Evolutionary conservation across 345 rosid species (phyloP).

Genomic region (Ceriops tagal): DNA sequence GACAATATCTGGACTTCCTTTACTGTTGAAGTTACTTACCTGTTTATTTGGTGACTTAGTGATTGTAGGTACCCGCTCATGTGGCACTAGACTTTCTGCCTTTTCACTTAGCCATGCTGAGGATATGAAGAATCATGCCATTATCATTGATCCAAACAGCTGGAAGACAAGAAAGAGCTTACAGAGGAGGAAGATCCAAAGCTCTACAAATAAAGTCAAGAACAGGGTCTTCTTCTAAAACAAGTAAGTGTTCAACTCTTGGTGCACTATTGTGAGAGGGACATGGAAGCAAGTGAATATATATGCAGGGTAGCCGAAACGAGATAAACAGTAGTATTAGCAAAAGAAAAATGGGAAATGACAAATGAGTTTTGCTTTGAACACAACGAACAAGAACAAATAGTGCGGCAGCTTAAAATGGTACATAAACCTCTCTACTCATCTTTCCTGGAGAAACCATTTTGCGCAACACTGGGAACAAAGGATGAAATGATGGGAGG

Average conservation of each 20-base stretch:
- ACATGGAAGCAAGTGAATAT: slow-evolving; percentile 67
- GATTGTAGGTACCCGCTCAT: slow-evolving; percentile 80
- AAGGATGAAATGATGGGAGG: not conserved
- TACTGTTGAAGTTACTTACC: slow-evolving; percentile 19
- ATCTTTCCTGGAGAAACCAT: not conserved
- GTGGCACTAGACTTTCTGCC: slow-evolving; percentile 82
- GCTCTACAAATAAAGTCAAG: slow-evolving; percentile 54
- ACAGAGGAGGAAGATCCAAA: slow-evolving; percentile 82
- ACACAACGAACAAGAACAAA: not conserved
- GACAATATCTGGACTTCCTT: not conserved
- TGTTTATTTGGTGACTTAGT: slow-evolving; percentile 51
- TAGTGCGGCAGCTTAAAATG: not conserved
- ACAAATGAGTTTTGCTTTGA: not conserved
- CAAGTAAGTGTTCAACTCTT: slow-evolving; percentile 82
- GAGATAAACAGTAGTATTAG: not conserved
- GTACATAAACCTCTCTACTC: not conserved
- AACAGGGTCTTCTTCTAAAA: slow-evolving; percentile 56
- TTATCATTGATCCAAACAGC: slow-evolving; percentile 5
- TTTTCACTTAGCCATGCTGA: not conserved
- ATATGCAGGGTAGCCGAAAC: slow-evolving; percentile 56
- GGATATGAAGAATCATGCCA: not conserved
- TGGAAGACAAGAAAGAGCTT: slow-evolving; percentile 31
- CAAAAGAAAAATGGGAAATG: not conserved
- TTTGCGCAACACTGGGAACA: not conserved
- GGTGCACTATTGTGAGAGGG: slow-evolving; percentile 55